Conservation (phyloP, 345 rosid species). For the Corymbia maculata region DNA sequence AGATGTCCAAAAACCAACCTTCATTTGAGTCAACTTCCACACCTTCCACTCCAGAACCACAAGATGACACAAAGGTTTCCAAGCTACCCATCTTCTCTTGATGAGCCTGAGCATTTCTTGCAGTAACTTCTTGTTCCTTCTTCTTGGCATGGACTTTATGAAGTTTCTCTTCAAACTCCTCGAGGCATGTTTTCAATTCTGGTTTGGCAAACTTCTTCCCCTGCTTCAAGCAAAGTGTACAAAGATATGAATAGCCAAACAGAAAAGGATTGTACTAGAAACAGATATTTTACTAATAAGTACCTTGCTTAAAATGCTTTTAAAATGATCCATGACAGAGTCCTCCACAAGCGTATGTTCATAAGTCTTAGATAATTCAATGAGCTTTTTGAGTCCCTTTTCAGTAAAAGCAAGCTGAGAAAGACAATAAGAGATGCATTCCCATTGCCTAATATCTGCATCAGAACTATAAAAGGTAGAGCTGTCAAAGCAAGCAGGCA, state of each 20-base stretch:
- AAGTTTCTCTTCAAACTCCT: slow-evolving; percentile 95
- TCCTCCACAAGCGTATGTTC: slow-evolving; percentile 81
- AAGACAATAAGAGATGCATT: slow-evolving; percentile 87
- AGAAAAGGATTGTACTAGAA: background rate
- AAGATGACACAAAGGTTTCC: slow-evolving; percentile 20
- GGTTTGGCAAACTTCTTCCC: slow-evolving; percentile 93
- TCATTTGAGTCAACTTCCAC: slow-evolving; percentile 30
- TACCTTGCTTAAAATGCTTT: slow-evolving; percentile 87
- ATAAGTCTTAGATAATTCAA: slow-evolving; percentile 76
- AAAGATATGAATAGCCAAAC: background rate
- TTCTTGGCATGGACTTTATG: slow-evolving; percentile 74
- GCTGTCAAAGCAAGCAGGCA: background rate
- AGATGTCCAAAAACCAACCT: slow-evolving; percentile 34
- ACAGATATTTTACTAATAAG: background rate
- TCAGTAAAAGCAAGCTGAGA: slow-evolving; percentile 90
- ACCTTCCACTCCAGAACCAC: slow-evolving; percentile 32
- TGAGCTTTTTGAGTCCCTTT: slow-evolving; percentile 85
- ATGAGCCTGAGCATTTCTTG: slow-evolving; percentile 82
- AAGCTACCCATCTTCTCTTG: slow-evolving; percentile 41
- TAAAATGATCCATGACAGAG: slow-evolving; percentile 75
- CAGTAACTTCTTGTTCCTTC: slow-evolving; percentile 93
- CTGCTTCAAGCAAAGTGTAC: slow-evolving; percentile 25
- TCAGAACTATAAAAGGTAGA: background rate
- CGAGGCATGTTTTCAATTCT: slow-evolving; percentile 78
- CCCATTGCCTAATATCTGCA: slow-evolving; percentile 90